Evolutionary conservation across 805 yeast species (phyloP), one percentile per base, ranked within the genome.

Genomic region (Limtongia smithiae): DNA sequence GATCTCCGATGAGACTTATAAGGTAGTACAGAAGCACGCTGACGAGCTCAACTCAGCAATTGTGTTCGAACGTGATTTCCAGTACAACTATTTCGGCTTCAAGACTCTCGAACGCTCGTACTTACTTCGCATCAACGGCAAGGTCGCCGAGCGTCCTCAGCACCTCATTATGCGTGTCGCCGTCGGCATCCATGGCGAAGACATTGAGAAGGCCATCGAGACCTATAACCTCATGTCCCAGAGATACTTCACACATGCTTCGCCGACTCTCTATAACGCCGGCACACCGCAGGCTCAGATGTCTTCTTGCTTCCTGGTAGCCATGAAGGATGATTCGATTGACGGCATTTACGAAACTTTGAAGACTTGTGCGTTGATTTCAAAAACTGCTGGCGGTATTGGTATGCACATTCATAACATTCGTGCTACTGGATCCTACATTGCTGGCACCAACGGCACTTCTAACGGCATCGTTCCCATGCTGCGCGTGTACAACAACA

Each of bases 391-490:
- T 9, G 98, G 98, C 55, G 98, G 98, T 50, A 81, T 91, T 55
- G 98, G 98, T 30, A 69, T 91, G 45, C 94, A 89, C 65, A 79
- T 88, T 43, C 89, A 85, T 65, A 85, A 90, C 70, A 83, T 91
- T 47, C 80, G 97, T 62, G 77, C 93, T 5, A 75, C 82, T 15
- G 97, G 97, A 8, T 77, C 96, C 1, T 82, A 83, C 66, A 89
- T 91, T 59, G 83, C 95, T 22, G 94, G 96, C 48, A 82, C 97
- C 6, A 87, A 87, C 65, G 98, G 97, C 46, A 80, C 85, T 9
- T 88, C 97, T 1, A 87, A 82, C 60, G 98, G 98, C 33, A 71
- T 91, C 41, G 83, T 90, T 36, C 98, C 98, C n/a, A 89, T 91
- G 97, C 72, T 91, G 24, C 80, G 95, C 60, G 97, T 91, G 8